Conservation (phyloP, 140 eudicot genomes). For the Oenanthe javanica region DNA sequence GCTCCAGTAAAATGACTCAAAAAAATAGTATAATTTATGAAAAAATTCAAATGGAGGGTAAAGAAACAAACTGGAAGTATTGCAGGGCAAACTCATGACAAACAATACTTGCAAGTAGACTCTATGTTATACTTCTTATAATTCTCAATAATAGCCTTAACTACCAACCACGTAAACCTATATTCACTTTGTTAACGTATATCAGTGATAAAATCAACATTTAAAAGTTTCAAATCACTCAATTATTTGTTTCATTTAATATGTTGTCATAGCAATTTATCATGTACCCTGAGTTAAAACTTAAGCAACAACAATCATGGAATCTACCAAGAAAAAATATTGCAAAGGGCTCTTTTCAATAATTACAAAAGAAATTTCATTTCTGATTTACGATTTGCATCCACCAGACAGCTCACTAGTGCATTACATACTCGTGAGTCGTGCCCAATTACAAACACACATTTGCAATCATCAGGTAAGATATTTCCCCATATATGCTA, state of each 20-base stretch:
- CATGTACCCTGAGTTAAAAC: constrained; percentile 33
- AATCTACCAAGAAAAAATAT: constrained; percentile 82
- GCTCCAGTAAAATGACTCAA: no score
- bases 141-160: no score
- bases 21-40: no score
- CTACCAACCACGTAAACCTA: no score
- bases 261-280: constrained; percentile 39
- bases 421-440: constrained; percentile 44
- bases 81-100: no score
- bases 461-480: constrained; percentile 85
- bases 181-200: constrained; percentile 28
- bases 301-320: constrained; percentile 74
- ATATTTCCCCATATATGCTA: constrained; percentile 74
- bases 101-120: no score
- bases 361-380: constrained; percentile 66
- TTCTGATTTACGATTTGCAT: constrained; percentile 71
- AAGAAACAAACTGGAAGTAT: no score
- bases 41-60: no score
- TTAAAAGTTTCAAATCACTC: constrained; percentile 17
- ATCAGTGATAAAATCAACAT: constrained; percentile 76
- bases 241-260: constrained; percentile 24
- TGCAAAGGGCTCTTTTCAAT: constrained; percentile 85
- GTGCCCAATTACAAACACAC: constrained; percentile 60
- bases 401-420: constrained; percentile 92
- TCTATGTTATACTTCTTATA: no score